A percentile compares a stretch with the other conserved stretches of the same genome.
Evolutionary conservation across 352 stramenopile species (phyloP).

Genomic region (Globisporangium mamillatum): DNA sequence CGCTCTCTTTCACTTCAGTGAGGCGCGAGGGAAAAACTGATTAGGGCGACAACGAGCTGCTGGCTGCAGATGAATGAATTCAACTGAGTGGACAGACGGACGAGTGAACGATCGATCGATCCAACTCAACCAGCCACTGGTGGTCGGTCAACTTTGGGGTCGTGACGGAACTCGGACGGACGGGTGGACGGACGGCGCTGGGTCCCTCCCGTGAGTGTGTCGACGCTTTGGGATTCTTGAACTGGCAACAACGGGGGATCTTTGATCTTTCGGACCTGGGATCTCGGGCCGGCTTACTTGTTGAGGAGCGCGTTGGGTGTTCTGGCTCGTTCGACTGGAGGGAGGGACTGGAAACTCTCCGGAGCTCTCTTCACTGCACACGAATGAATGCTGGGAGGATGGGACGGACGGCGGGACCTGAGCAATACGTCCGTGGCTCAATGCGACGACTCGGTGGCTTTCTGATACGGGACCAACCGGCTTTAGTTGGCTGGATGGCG

Average conservation of each 20-base stretch:
- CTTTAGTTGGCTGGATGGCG: neutral
- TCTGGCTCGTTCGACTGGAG: neutral
- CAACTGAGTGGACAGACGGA: neutral
- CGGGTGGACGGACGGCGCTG: neutral
- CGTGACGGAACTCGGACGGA: slow-evolving; percentile 2
- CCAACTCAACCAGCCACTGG: neutral
- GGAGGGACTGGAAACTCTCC: neutral
- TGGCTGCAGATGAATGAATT: slow-evolving; percentile 6
- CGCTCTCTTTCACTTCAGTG: neutral
- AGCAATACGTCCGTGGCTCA: slow-evolving; percentile 4
- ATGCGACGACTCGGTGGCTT: slow-evolving; percentile 1
- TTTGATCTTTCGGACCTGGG: neutral
- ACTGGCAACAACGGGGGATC: neutral
- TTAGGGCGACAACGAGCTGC: neutral
- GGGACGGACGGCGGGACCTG: neutral
- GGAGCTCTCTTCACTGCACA: slow-evolving; percentile 1
- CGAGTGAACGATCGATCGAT: neutral
- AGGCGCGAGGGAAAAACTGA: slow-evolving; percentile 6
- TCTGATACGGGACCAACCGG: neutral
- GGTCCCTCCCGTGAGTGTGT: neutral
- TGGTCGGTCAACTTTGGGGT: neutral
- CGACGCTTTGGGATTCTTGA: neutral
- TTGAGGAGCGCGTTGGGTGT: neutral
- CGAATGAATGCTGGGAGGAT: slow-evolving; percentile 1
- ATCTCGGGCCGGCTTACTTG: slow-evolving; percentile 7